Conservation (phyloP, 2,329 filamentous ascomycete genomes). For the Venturia oleaginea region DNA sequence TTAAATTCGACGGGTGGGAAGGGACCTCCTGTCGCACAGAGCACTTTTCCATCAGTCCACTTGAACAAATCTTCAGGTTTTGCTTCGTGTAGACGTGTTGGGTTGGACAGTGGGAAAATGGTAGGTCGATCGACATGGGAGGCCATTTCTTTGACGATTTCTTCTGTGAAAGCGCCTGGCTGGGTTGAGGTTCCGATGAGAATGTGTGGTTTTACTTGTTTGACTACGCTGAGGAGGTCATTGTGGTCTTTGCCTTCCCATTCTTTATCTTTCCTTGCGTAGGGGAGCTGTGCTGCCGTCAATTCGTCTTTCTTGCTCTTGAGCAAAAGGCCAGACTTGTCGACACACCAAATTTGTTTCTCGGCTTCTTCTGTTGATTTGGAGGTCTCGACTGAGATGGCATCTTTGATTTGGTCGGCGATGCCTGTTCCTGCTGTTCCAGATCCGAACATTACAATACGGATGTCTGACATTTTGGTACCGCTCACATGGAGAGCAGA, state of each 20-base stretch:
- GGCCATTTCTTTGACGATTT: constrained; percentile 67
- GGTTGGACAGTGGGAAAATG: constrained; percentile 79
- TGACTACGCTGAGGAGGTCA: constrained; percentile 57
- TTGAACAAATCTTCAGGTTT: constrained; percentile 63
- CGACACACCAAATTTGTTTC: constrained; percentile 76
- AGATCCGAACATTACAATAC: constrained; percentile 68
- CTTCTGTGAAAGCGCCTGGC: constrained; percentile 65
- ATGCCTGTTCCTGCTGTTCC: constrained; percentile 80
- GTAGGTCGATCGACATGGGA: constrained; percentile 67
- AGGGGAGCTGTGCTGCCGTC: constrained; percentile 58
- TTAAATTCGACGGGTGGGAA: constrained; percentile 62
- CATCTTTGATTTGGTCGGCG: constrained; percentile 73
- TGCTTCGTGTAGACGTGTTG: constrained; percentile 75
- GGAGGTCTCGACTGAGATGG: constrained; percentile 59
- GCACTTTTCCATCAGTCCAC: constrained; percentile 69
- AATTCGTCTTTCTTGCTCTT: constrained; percentile 51
- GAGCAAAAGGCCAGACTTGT: constrained; percentile 70
- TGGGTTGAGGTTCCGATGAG: constrained; percentile 78
- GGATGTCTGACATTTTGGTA: constrained; percentile 56
- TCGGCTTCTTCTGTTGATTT: constrained; percentile 65
- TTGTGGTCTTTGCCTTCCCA: constrained; percentile 51
- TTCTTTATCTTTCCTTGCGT: constrained; percentile 53
- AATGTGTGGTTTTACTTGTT: constrained; percentile 66
- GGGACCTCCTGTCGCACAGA: constrained; percentile 77
- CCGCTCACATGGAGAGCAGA: constrained; percentile 62